Conservation (phyloP, 1,284 basidiomycete genomes). For the Cutaneotrichosporon sp. region DNA sequence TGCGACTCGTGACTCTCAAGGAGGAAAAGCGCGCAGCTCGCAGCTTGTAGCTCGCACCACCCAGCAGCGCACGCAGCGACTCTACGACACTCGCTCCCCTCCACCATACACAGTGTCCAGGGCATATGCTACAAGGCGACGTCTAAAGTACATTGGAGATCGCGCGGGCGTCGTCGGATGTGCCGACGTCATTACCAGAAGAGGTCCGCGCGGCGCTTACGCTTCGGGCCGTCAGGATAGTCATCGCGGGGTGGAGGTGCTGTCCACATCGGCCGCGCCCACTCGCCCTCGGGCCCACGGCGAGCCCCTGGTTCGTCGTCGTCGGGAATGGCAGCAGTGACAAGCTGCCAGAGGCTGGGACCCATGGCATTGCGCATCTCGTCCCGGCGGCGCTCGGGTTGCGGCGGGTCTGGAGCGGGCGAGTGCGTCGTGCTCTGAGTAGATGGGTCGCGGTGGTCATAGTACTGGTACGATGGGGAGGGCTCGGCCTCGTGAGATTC, state of each 20-base stretch:
- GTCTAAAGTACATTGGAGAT: background rate
- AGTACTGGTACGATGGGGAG: background rate
- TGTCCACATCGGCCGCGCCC: background rate
- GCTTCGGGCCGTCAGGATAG: background rate
- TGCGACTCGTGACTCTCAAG: too few relatives aligned
- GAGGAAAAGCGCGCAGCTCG: too few relatives aligned
- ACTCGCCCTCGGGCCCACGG: background rate
- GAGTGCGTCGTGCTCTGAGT: background rate
- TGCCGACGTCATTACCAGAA: background rate
- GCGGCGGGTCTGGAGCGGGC: background rate
- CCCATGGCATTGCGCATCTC: conserved; percentile 23
- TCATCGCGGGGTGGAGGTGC: background rate
- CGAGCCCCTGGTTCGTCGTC: background rate
- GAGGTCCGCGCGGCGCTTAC: background rate
- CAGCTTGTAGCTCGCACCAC: background rate
- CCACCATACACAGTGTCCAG: background rate
- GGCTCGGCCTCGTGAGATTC: background rate
- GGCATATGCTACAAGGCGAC: background rate
- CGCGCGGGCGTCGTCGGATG: background rate
- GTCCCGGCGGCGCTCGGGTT: background rate
- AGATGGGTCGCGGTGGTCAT: background rate
- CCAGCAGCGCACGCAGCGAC: background rate
- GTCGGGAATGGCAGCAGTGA: conserved; percentile 22
- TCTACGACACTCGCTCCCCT: too few relatives aligned
- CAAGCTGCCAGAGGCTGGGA: conserved; percentile 23